phyloP scores from a whole-genome alignment of 2,329 filamentous ascomycete species.

The Ceratocystis lukuohia region DNA sequence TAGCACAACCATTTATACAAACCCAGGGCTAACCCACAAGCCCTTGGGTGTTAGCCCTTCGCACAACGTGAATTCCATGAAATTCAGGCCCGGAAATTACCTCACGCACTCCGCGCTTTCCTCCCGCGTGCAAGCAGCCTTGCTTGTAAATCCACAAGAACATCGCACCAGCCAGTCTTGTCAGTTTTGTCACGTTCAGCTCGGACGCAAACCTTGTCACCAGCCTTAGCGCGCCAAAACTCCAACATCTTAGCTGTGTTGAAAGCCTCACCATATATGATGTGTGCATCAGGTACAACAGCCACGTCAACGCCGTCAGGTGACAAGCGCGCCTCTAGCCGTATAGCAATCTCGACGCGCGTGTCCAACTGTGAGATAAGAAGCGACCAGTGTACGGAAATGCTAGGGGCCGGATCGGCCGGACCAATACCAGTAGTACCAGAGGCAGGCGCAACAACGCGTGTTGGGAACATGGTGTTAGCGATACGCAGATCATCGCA shows the following conservation, averaged over 20 bases:
- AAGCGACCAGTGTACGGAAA: conserved; percentile 48
- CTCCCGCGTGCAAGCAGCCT: conserved; percentile 42
- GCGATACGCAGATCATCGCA: conserved; percentile 48
- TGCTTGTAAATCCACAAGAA: conserved; percentile 41
- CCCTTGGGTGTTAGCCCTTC: not conserved
- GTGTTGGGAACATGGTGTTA: conserved; percentile 50
- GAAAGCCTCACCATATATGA: conserved; percentile 68
- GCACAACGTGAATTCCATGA: conserved; percentile 12
- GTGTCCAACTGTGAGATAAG: conserved; percentile 53
- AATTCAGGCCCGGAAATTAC: not conserved
- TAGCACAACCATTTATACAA: not conserved
- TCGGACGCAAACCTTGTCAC: conserved; percentile 6
- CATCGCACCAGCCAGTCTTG: conserved; percentile 38
- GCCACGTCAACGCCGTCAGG: conserved; percentile 41
- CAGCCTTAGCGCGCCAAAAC: conserved; percentile 38
- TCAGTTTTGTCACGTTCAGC: conserved; percentile 26
- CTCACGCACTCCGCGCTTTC: conserved; percentile 29
- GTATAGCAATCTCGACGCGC: conserved; percentile 51
- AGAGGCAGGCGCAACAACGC: conserved; percentile 30
- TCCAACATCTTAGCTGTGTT: conserved; percentile 59
- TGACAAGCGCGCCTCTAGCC: conserved; percentile 36
- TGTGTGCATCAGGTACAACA: conserved; percentile 41
- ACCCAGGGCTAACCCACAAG: not conserved
- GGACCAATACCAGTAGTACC: not conserved
- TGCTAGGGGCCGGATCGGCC: conserved; percentile 32